Base-by-base conservation (phyloP, 1,284 basidiomycete genomes). In the Earliella scabrosa region DNA sequence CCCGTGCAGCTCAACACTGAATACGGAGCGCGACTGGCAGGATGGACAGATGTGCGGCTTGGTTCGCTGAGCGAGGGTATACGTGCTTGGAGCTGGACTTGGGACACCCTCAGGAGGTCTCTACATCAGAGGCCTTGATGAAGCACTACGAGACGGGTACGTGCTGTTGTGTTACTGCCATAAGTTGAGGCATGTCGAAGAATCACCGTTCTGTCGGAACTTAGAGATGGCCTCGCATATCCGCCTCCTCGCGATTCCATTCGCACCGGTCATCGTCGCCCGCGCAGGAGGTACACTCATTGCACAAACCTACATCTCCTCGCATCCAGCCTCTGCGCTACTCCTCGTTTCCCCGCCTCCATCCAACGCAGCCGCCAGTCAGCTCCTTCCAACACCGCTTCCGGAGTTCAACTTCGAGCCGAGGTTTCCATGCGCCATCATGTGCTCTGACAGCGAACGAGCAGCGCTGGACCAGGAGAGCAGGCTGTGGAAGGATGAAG, bases 251-350 rank as follows among this genome's bases (percentile, higher is more conserved):
- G 75, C 72, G 5, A 81, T 82, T 47, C 82, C 85, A 11, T 89
- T 87, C 62, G 81, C 86, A 1, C 87, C 87, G 0, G 77, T 90
- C 39, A 71, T 90, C 39, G 74, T 89, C 58, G 80, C 87, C 1
- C 76, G 78, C 9, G 77, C 76, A 1, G 66, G 73, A 1, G 77
- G 77, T 13, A 78, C 80, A 47, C 73, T 89, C 44, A 79, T 90
- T 50, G 80, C 83, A 10, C 85, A 90, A 67, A 77, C 82, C 13
- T 89, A 87, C 67, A 80, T 90, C 52, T 86, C 83, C 8, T 87
- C 85, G 31, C 71, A 86, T 64, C 85, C 85, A 1, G 85, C 85
- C 2, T 75, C 76, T 10, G 87, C 79, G 0, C 73, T 90, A 40
- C 77, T 87, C 39, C 74, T 90, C 24, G 77, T 87, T 35, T 79